Evolutionary conservation across 345 rosid genomes (phyloP).

Genomic region (Gossypium australe): DNA sequence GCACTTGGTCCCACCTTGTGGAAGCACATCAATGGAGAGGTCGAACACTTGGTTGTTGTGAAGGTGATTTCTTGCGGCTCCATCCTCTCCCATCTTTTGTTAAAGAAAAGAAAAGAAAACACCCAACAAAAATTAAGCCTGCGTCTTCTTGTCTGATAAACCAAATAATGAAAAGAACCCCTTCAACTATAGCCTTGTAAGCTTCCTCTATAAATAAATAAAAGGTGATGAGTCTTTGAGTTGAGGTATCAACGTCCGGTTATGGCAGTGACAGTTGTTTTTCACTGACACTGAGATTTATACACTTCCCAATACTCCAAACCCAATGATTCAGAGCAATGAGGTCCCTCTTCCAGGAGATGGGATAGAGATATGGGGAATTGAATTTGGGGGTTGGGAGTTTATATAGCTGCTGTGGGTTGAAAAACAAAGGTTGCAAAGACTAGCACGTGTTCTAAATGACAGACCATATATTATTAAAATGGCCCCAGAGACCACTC

Average conservation of each 20-base stretch:
- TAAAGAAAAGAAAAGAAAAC: neutral
- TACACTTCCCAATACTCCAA: slow-evolving; percentile 14
- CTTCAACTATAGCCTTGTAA: neutral
- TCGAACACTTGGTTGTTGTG: slow-evolving; percentile 27
- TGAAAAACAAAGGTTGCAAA: neutral
- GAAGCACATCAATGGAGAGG: slow-evolving; percentile 35
- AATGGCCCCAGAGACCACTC: neutral
- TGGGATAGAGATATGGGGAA: neutral
- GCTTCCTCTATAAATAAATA: neutral
- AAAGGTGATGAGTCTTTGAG: neutral
- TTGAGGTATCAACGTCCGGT: neutral
- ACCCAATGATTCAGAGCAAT: slow-evolving; percentile 11
- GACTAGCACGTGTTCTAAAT: slow-evolving; percentile 8
- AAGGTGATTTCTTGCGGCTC: slow-evolving; percentile 17
- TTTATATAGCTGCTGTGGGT: neutral
- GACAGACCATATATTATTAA: neutral
- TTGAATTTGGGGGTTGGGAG: neutral
- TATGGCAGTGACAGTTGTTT: neutral
- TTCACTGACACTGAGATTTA: slow-evolving; percentile 13
- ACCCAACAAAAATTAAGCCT: slow-evolving; percentile 8
- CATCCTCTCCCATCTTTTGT: slow-evolving; percentile 25
- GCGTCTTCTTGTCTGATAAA: neutral
- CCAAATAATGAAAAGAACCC: too few species aligned
- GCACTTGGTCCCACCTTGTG: slow-evolving; percentile 41
- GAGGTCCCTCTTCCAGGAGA: neutral